Percentiles rank a stretch among this genome's conserved stretches.
Conservation (phyloP, 768 basidiomycete genomes). For the Rhizopogon vesiculosus region DNA sequence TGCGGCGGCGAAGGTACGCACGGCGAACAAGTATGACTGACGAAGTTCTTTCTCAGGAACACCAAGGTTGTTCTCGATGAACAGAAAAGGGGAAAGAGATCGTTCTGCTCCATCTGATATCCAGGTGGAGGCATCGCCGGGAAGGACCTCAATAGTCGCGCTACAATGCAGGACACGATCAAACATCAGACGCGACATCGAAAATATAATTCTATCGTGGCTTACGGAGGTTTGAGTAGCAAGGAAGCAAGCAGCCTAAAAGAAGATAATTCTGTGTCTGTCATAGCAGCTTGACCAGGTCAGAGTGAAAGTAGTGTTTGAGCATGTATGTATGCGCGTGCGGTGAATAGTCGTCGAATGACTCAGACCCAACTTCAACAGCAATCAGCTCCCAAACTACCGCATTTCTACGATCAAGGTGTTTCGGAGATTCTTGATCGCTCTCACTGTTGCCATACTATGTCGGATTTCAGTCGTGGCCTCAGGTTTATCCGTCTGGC, state of each 20-base stretch:
- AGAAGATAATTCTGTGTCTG: background rate
- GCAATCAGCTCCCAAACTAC: conserved; percentile 5
- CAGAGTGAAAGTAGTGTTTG: background rate
- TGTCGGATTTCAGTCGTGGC: background rate
- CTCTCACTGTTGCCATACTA: background rate
- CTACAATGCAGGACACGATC: conserved; percentile 5
- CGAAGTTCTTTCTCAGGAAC: conserved; percentile 57
- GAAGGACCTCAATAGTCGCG: conserved; percentile 56
- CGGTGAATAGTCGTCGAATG: too few species aligned
- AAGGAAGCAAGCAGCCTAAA: conserved; percentile 21
- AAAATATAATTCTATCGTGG: background rate
- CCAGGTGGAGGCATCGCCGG: conserved; percentile 53
- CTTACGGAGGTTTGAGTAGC: conserved; percentile 22
- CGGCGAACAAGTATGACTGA: conserved; percentile 44
- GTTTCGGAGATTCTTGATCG: background rate
- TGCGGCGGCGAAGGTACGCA: conserved; percentile 28
- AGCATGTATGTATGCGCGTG: too few species aligned
- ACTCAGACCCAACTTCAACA: background rate
- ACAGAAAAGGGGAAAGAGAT: conserved; percentile 45
- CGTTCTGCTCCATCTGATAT: conserved; percentile 17
- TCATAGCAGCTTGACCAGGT: background rate
- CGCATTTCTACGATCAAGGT: conserved; percentile 3
- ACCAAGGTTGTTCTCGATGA: conserved; percentile 56
- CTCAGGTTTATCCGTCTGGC: conserved; percentile 2
- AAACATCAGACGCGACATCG: background rate